Base-by-base conservation (phyloP, 805 yeast genomes). In the Kodamaea kakaduensis region DNA sequence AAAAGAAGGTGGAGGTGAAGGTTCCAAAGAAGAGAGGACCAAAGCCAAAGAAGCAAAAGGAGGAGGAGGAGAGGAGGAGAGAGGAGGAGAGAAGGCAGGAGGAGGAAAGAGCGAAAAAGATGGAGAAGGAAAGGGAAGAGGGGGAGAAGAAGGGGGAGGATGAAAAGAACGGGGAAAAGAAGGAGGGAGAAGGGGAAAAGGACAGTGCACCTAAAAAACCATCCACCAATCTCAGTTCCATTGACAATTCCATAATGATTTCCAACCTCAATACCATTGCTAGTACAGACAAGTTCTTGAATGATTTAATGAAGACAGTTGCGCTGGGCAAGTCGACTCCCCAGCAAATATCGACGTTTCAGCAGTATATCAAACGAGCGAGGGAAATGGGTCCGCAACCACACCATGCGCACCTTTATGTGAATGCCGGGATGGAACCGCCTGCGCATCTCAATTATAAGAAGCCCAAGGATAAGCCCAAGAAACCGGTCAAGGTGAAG, bases 181-280 rank as follows among this genome's bases (percentile, higher is more conserved):
- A 7, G 12, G 16, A 15, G 4, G 5, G 6, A 5, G 17, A 5
- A 7, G 9, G 15, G 12, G 21, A 8, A 18, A 32, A 23, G 21
- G n/a, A 19, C 16, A 17, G 9, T n/a, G 28, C 28, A 17, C 17
- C 17, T 6, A 9, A 26, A 16, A 14, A 13, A 12, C 43, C 47
- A 17, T 38, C 25, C 32, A 41, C 34, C 12, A 14, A 35, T 31
- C 13, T 22, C 31, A 19, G 29, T 13, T n/a, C 37, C 31, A 32
- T 77, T 1, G 84, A 78, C 33, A 82, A 84, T 49, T 81, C 82
- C 26, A 76, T 82, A 43, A 86, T 90, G 84, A 87, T 90, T 46
- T 78, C 84, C 3, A 84, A 87, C 47, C 70, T 90, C 50, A 89
- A 89, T 50, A 69, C 82, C 1, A 78, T 90, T 59, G 97, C 97